These are phyloP conservation scores for Firmiana major DNA, from an alignment of 345 rosid genomes.

Conservation along the genomic window DNA sequence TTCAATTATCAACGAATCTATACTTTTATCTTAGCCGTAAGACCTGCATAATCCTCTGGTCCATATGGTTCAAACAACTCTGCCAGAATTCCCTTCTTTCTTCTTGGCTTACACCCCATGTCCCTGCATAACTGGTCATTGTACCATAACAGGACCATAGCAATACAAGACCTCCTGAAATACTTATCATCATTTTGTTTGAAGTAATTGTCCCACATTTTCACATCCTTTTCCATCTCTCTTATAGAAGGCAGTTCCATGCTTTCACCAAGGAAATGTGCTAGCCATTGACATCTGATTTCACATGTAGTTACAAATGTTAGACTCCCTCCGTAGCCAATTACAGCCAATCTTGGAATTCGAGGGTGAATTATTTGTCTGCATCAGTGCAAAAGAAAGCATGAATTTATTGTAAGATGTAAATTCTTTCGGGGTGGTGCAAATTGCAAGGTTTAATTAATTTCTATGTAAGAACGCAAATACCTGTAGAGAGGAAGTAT, in stretches of 20 bases:
- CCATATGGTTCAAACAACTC: conserved; percentile 10
- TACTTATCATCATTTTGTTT: conserved; percentile 2
- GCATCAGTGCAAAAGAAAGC: background rate
- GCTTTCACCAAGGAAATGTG: conserved; percentile 14
- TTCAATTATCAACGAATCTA: no score
- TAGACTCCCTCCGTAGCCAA: conserved; percentile 19
- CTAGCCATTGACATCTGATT: conserved; percentile 25
- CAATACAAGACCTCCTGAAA: conserved; percentile 27
- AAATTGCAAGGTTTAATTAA: no score
- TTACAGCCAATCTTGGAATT: conserved; percentile 24
- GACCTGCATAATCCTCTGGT: no score
- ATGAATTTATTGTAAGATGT: background rate
- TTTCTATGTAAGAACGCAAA: background rate
- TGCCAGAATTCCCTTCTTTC: conserved; percentile 35
- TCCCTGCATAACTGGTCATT: conserved; percentile 40
- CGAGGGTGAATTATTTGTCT: conserved; percentile 32
- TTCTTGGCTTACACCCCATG: conserved; percentile 32
- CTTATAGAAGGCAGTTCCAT: conserved; percentile 19
- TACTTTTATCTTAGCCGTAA: no score
- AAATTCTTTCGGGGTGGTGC: background rate
- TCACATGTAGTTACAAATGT: conserved; percentile 5
- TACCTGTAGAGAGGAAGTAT: conserved; percentile 24
- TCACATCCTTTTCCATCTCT: conserved; percentile 26
- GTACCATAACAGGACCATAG: conserved; percentile 25
- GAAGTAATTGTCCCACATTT: conserved; percentile 26